Percentiles rank a stretch among this genome's conserved stretches.
Evolutionary conservation across 768 basidiomycete species (phyloP).

Genomic region (Hygrophorus pudorinus): DNA sequence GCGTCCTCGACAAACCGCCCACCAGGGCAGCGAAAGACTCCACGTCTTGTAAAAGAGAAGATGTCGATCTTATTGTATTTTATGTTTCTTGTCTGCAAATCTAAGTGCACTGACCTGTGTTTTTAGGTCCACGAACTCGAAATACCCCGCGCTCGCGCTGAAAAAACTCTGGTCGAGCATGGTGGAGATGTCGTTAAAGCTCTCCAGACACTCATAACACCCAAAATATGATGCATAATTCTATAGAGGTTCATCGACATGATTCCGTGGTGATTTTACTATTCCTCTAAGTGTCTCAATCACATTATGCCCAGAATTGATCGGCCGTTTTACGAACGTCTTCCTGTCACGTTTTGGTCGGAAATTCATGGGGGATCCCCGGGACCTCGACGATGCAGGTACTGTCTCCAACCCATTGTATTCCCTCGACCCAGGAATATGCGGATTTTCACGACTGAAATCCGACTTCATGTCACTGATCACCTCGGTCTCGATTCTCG

Average conservation of each 20-base stretch:
- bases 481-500: constrained; percentile 23
- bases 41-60: constrained; percentile 41
- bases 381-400: neutral
- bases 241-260: neutral
- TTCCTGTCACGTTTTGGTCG: neutral
- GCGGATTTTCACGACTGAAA: constrained; percentile 31
- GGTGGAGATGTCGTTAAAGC: constrained; percentile 44
- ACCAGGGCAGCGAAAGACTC: constrained; percentile 35
- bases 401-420: constrained; percentile 21
- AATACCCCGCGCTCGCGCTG: constrained; percentile 45
- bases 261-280: neutral
- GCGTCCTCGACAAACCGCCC: constrained; percentile 47
- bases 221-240: constrained; percentile 5
- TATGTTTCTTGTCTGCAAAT: constrained; percentile 1
- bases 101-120: neutral
- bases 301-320: neutral
- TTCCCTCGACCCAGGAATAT: constrained; percentile 37
- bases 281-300: neutral
- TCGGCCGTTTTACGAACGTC: neutral
- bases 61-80: constrained; percentile 52
- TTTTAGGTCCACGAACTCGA: constrained; percentile 55
- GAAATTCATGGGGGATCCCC: neutral
- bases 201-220: constrained; percentile 29
- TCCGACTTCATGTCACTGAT: constrained; percentile 17
- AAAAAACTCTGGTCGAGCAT: constrained; percentile 45